A percentile compares a stretch with the other conserved stretches of the same genome.
phyloP scores from a whole-genome alignment of 2,329 filamentous ascomycete genomes.

The Paraphaeosphaeria sporulosa region DNA sequence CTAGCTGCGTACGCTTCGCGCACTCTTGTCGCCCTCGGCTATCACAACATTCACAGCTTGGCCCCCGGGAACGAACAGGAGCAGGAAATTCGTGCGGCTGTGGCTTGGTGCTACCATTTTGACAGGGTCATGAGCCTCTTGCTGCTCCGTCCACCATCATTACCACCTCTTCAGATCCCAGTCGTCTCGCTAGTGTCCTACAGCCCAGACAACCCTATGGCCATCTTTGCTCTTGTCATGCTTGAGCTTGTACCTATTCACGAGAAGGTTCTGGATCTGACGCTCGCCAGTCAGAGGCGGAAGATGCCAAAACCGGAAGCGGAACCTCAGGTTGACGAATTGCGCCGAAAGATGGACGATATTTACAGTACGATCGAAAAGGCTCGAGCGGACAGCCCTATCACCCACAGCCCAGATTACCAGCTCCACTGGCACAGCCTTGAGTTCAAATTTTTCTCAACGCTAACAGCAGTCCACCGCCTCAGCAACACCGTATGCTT shows the following conservation, averaged over 20 bases:
- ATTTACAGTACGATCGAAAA: slow-evolving; percentile 28
- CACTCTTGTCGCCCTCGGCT: slow-evolving; percentile 41
- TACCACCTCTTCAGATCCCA: slow-evolving; percentile 37
- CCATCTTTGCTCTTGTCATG: slow-evolving; percentile 30
- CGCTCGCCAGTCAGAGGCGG: slow-evolving; percentile 23
- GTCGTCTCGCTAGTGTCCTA: slow-evolving; percentile 32
- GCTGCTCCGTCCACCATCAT: slow-evolving; percentile 38
- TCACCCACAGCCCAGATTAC: slow-evolving; percentile 30
- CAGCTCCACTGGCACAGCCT: slow-evolving; percentile 42
- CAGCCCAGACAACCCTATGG: slow-evolving; percentile 34
- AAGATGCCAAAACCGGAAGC: slow-evolving; percentile 18
- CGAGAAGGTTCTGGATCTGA: slow-evolving; percentile 36
- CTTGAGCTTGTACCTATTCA: slow-evolving; percentile 41
- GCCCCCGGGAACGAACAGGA: slow-evolving; percentile 29
- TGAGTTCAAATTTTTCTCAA: slow-evolving; percentile 45
- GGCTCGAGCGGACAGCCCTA: slow-evolving; percentile 17
- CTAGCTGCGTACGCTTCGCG: slow-evolving; percentile 42
- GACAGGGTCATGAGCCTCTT: slow-evolving; percentile 42
- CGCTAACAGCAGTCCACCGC: slow-evolving; percentile 40
- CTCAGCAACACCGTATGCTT: slow-evolving; percentile 41
- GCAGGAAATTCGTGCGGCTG: slow-evolving; percentile 35
- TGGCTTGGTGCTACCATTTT: slow-evolving; percentile 43
- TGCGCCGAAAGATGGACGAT: slow-evolving; percentile 32
- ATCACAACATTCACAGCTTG: slow-evolving; percentile 31
- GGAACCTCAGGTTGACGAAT: slow-evolving; percentile 28